Conservation (phyloP, 495 filamentous ascomycete species). For the Xylaria intraflava region DNA sequence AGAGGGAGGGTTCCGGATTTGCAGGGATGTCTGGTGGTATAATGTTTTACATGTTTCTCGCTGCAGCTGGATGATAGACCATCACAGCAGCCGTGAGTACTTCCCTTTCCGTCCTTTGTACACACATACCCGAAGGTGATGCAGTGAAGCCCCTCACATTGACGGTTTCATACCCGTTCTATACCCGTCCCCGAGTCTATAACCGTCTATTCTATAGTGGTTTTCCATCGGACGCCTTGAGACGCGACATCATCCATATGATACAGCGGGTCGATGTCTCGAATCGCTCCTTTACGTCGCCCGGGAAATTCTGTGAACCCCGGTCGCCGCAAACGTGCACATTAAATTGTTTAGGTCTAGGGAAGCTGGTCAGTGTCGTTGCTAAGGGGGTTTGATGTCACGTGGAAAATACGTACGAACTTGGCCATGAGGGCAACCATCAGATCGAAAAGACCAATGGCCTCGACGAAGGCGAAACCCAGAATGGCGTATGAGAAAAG, state of each 20-base stretch:
- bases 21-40: conserved; percentile 7
- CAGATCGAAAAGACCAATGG: conserved; percentile 88
- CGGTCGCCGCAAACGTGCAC: conserved; percentile 23
- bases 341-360: conserved; percentile 28
- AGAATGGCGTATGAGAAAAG: conserved; percentile 92
- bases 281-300: conserved; percentile 18
- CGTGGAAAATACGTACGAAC: conserved; percentile 44
- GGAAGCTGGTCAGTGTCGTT: not conserved
- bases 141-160: conserved; percentile 1
- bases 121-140: conserved; percentile 11
- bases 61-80: not conserved
- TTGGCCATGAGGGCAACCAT: conserved; percentile 90
- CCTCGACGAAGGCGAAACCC: conserved; percentile 89
- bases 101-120: conserved; percentile 10
- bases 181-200: conserved; percentile 16
- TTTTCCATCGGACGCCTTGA: conserved; percentile 24
- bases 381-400: not conserved
- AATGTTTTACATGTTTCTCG: conserved; percentile 13
- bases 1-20: conserved; percentile 4
- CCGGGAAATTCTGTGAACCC: conserved; percentile 20
- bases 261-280: conserved; percentile 12
- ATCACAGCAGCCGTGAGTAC: not conserved
- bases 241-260: conserved; percentile 14
- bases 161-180: conserved; percentile 14
- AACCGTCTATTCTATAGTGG: conserved; percentile 30